Conservation (phyloP, 2,329 filamentous ascomycete species). For the Endoconidiophora polonica region DNA sequence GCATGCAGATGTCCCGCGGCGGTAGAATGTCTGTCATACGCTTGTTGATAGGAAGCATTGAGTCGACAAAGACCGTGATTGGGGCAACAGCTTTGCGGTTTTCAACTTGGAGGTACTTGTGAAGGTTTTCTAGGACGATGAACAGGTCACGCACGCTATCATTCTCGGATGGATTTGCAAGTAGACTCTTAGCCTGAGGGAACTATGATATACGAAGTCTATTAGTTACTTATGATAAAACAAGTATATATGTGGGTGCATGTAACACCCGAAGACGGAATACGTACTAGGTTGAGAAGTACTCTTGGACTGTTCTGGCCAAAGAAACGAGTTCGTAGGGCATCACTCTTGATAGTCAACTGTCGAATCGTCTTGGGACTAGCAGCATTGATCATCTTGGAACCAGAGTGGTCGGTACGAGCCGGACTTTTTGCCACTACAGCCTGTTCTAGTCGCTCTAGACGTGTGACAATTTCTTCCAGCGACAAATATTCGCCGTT, state of each 20-base stretch:
- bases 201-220: constrained; percentile 23
- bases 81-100: constrained; percentile 30
- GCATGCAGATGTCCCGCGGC: constrained; percentile 32
- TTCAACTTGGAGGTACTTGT: constrained; percentile 31
- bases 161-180: constrained; percentile 26
- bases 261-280: neutral
- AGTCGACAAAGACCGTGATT: constrained; percentile 40
- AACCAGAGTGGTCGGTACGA: constrained; percentile 19
- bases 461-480: constrained; percentile 31
- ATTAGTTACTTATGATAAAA: neutral
- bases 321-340: constrained; percentile 32
- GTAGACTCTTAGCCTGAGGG: constrained; percentile 35
- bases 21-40: constrained; percentile 41
- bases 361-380: constrained; percentile 31
- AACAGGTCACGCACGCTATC: constrained; percentile 28
- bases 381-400: constrained; percentile 19
- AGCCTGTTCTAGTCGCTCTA: constrained; percentile 38
- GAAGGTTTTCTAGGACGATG: constrained; percentile 28
- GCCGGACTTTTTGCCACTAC: constrained; percentile 27
- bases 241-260: neutral
- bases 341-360: constrained; percentile 31
- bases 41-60: constrained; percentile 39
- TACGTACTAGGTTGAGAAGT: constrained; percentile 34
- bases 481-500: constrained; percentile 20
- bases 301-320: constrained; percentile 37